Percentiles rank a stretch among this genome's conserved stretches.
Conservation (phyloP, 2,329 filamentous ascomycete species). For the Penicillium sp. region DNA sequence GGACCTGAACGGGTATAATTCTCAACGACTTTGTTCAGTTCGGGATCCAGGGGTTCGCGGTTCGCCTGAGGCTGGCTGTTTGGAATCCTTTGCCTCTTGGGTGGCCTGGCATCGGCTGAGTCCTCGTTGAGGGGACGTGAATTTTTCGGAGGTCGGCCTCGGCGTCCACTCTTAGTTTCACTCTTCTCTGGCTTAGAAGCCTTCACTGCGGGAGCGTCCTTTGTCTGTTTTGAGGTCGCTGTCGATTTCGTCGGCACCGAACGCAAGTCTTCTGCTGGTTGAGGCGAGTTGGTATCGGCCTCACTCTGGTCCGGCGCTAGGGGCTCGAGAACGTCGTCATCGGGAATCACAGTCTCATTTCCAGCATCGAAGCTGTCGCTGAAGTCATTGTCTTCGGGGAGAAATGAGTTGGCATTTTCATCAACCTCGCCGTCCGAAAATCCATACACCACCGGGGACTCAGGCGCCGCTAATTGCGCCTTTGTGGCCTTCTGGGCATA, state of each 20-base stretch:
- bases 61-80: conserved; percentile 21
- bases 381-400: conserved; percentile 26
- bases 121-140: conserved; percentile 23
- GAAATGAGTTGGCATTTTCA: conserved; percentile 34
- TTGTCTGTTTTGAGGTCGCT: conserved; percentile 20
- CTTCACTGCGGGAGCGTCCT: conserved; percentile 16
- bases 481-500: conserved; percentile 24
- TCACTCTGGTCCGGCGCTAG: conserved; percentile 16
- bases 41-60: conserved; percentile 33
- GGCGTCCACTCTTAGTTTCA: conserved; percentile 28
- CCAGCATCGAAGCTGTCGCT: conserved; percentile 27
- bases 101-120: conserved; percentile 23
- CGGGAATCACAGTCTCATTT: conserved; percentile 24
- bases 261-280: neutral
- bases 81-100: conserved; percentile 24
- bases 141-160: conserved; percentile 34
- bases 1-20: conserved; percentile 48
- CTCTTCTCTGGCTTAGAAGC: conserved; percentile 17
- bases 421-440: conserved; percentile 42
- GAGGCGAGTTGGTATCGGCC: conserved; percentile 19
- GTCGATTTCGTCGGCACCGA: conserved; percentile 13
- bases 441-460: conserved; percentile 25
- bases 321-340: conserved; percentile 13
- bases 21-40: conserved; percentile 45
- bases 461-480: conserved; percentile 16